These are phyloP conservation scores for Viola pubescens DNA, from an alignment of 441 rosid genomes.

Conservation along the genomic window DNA sequence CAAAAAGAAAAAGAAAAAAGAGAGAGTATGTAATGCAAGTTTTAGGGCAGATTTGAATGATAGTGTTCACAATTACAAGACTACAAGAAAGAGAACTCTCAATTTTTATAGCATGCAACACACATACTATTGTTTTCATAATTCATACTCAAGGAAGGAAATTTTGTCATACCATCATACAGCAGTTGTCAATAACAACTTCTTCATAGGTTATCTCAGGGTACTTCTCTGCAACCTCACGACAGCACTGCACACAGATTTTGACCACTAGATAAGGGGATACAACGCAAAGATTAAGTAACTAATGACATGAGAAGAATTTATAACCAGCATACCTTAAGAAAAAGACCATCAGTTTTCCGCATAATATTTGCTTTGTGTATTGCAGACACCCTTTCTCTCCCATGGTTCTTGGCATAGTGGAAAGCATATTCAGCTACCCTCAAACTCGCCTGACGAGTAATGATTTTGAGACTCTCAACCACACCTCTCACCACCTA, in stretches of 20 bases:
- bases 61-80: neutral
- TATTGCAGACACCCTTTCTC: constrained; percentile 91
- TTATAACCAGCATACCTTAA: constrained; percentile 45
- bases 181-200: constrained; percentile 97
- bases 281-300: constrained; percentile 1
- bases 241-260: constrained; percentile 62
- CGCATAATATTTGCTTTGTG: constrained; percentile 99
- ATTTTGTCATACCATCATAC: constrained; percentile 75
- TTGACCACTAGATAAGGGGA: constrained; percentile 9
- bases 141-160: constrained; percentile 10
- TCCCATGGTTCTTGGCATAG: constrained; percentile 87
- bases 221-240: constrained; percentile 89
- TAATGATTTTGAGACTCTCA: constrained; percentile 91
- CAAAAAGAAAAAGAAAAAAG: neutral
- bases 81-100: neutral
- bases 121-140: neutral
- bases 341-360: constrained; percentile 97
- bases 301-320: neutral
- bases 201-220: constrained; percentile 93
- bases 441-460: constrained; percentile 88
- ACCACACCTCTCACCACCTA: constrained; percentile 98
- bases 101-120: neutral
- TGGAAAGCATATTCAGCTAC: constrained; percentile 98
- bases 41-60: neutral
- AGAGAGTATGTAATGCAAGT: neutral